phyloP scores from a whole-genome alignment of 1,284 basidiomycete species.

The Omphalotus olearius region DNA sequence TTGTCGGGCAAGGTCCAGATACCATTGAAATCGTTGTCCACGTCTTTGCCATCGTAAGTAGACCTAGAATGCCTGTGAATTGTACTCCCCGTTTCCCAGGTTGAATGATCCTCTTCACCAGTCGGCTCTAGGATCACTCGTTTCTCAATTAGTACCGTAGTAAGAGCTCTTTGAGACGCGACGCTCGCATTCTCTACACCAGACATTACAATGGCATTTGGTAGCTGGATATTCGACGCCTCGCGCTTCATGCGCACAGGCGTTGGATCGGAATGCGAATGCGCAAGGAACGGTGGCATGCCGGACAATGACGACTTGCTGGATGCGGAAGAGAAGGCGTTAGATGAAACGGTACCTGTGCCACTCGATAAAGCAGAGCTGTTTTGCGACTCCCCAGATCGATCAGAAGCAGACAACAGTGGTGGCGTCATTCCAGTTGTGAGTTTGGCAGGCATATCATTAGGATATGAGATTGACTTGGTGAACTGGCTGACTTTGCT shows the following conservation, averaged over 20 bases:
- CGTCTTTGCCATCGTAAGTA: slow-evolving; percentile 11
- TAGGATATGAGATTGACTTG: slow-evolving; percentile 29
- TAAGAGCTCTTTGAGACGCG: slow-evolving; percentile 56
- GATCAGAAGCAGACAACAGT: slow-evolving; percentile 10
- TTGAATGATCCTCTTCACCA: slow-evolving; percentile 16
- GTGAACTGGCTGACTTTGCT: slow-evolving; percentile 19
- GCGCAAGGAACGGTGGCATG: slow-evolving; percentile 19
- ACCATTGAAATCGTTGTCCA: slow-evolving; percentile 29
- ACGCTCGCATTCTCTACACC: slow-evolving; percentile 59
- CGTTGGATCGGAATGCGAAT: slow-evolving; percentile 28
- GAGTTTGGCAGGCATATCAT: slow-evolving; percentile 17
- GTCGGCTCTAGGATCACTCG: slow-evolving; percentile 43
- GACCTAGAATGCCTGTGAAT: slow-evolving; percentile 7
- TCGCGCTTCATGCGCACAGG: slow-evolving; percentile 17
- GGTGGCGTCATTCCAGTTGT: slow-evolving; percentile 4
- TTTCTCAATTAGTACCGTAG: slow-evolving; percentile 48
- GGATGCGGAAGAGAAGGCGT: slow-evolving; percentile 13
- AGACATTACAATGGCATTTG: slow-evolving; percentile 63
- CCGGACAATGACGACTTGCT: slow-evolving; percentile 14
- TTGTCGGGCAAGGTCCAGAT: slow-evolving; percentile 60
- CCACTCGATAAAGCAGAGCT: not conserved
- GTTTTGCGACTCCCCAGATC: slow-evolving; percentile 5
- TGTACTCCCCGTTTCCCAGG: slow-evolving; percentile 8
- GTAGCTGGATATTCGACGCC: slow-evolving; percentile 31
- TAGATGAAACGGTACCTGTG: slow-evolving; percentile 6